Percentiles rank a stretch among this genome's conserved stretches.
Evolutionary conservation across 345 rosid genomes (phyloP).

Genomic region (Xanthoceras sorbifolium): DNA sequence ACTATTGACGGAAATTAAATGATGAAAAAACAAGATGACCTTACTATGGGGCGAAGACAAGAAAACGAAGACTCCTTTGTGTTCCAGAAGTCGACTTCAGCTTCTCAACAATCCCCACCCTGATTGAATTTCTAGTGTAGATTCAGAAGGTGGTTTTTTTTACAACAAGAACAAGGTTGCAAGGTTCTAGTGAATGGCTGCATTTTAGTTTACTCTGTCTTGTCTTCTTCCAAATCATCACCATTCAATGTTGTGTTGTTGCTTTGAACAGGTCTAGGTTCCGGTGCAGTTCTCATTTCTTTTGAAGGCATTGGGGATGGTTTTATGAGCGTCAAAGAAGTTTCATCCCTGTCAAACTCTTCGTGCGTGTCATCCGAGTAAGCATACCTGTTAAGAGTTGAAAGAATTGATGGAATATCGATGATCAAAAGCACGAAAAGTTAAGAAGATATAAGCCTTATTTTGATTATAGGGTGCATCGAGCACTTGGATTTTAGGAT

Average conservation of each 20-base stretch:
- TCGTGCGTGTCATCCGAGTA: conserved; percentile 65
- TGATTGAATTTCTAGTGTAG: not conserved
- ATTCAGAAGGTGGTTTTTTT: not conserved
- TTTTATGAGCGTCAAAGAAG: conserved; percentile 72
- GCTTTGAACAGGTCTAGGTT: conserved; percentile 43
- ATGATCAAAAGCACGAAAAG: not conserved
- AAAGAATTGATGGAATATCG: not conserved
- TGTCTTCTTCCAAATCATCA: conserved; percentile 83
- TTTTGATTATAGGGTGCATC: too few relatives aligned
- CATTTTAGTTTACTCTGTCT: conserved; percentile 51
- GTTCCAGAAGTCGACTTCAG: conserved; percentile 7
- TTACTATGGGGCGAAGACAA: not conserved
- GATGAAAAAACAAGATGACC: not conserved
- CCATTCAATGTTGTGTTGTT: conserved; percentile 38
- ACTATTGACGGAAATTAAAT: not conserved
- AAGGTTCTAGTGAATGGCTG: conserved; percentile 6
- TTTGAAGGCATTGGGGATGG: conserved; percentile 59
- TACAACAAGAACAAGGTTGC: conserved; percentile 19
- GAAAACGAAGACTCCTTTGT: not conserved
- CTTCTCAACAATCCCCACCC: conserved; percentile 8
- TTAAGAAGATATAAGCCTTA: not conserved
- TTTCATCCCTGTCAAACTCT: conserved; percentile 79
- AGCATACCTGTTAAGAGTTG: conserved; percentile 59
- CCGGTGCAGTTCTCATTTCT: conserved; percentile 47
- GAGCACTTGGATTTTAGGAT: too few relatives aligned